These are phyloP conservation scores for Phytopythium kandeliae DNA, from an alignment of 352 stramenopile genomes.

Conservation along the genomic window DNA sequence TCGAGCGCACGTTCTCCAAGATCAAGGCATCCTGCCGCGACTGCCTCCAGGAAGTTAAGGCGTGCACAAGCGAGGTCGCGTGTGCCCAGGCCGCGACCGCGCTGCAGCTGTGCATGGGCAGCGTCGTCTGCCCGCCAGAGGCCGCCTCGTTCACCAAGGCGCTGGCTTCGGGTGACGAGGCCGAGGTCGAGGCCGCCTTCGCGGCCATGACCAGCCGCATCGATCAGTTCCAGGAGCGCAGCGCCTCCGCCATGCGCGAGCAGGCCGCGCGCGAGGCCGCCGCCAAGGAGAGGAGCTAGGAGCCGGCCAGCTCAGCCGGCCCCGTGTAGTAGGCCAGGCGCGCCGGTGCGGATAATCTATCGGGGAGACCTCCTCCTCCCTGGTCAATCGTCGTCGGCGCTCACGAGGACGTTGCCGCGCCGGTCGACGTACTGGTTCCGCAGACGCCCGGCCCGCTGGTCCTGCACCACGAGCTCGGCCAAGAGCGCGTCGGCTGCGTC, in stretches of 20 bases:
- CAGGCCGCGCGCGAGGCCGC: constrained; percentile 71
- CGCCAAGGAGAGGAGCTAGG: constrained; percentile 18
- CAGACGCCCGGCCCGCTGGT: constrained; percentile 42
- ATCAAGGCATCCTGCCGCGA: constrained; percentile 82
- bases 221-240: constrained; percentile 78
- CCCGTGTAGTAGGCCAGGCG: not conserved
- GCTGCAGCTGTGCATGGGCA: constrained; percentile 87
- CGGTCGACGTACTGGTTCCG: constrained; percentile 57
- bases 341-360: not conserved
- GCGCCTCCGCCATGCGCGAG: constrained; percentile 60
- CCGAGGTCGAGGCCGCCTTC: constrained; percentile 68
- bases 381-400: constrained; percentile 22
- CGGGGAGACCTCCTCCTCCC: no score
- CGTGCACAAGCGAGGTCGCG: constrained; percentile 67
- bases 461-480: constrained; percentile 33
- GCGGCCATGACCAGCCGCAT: constrained; percentile 66
- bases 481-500: constrained; percentile 39
- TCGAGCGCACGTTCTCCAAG: constrained; percentile 75
- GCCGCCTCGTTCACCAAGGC: constrained; percentile 60
- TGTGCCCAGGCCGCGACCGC: constrained; percentile 83
- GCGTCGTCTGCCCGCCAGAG: constrained; percentile 74
- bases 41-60: constrained; percentile 75
- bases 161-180: constrained; percentile 60
- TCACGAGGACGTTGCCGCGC: constrained; percentile 45
- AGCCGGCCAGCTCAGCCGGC: not conserved